Evolutionary conservation across 805 yeast species (phyloP).

Genomic region (Kodamaea jinghongensis): DNA sequence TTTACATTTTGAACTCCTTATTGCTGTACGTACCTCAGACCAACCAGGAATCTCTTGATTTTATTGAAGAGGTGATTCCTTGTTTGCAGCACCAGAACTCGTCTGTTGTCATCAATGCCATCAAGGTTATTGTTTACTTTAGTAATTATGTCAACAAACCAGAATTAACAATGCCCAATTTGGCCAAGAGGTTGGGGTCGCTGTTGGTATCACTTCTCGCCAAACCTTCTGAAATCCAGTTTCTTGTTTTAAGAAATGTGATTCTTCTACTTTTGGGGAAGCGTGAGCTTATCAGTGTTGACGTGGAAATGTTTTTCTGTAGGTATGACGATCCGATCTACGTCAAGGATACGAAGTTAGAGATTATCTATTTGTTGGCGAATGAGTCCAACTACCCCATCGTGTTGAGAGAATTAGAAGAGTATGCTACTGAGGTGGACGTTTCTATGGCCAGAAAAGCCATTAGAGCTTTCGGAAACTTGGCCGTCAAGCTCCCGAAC

Average conservation of each 20-base stretch:
- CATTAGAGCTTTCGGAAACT: conserved; percentile 82
- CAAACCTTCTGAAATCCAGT: conserved; percentile 81
- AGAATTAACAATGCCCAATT: conserved; percentile 51
- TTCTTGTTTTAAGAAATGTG: conserved; percentile 75
- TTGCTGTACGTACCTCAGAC: conserved; percentile 69
- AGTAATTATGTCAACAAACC: conserved; percentile 66
- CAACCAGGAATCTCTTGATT: conserved; percentile 58
- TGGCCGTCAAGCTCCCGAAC: conserved; percentile 70
- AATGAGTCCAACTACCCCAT: conserved; percentile 54
- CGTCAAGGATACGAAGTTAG: conserved; percentile 86
- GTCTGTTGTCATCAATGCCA: conserved; percentile 73
- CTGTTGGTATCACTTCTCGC: conserved; percentile 67
- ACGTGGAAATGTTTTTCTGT: conserved; percentile 79
- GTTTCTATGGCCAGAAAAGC: conserved; percentile 84
- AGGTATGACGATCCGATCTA: conserved; percentile 83
- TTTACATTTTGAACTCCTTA: conserved; percentile 61
- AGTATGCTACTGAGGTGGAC: conserved; percentile 85
- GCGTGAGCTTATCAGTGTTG: conserved; percentile 57
- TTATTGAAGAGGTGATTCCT: conserved; percentile 67
- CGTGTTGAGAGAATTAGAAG: conserved; percentile 74
- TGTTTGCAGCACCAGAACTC: conserved; percentile 78
- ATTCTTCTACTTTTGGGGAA: conserved; percentile 68
- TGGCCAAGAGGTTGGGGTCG: conserved; percentile 60
- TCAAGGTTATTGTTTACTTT: conserved; percentile 68
- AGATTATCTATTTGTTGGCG: conserved; percentile 79